Percentiles rank a stretch among this genome's conserved stretches.
These are phyloP conservation scores for Fusarium tupiense DNA, from an alignment of 2,329 filamentous ascomycete species.

Conservation along the genomic window DNA sequence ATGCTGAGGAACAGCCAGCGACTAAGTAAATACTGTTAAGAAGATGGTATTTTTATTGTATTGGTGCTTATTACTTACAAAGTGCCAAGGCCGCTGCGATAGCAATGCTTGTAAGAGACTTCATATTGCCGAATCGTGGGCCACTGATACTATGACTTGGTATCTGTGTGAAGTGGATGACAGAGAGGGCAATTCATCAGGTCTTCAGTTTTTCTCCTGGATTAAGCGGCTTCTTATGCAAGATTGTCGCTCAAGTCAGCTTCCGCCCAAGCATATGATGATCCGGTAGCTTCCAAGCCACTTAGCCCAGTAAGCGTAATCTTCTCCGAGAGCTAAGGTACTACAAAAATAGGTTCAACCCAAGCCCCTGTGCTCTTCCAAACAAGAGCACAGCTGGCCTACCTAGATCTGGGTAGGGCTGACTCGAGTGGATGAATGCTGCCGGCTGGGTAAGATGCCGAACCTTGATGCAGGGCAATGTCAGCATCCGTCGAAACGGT, in stretches of 20 bases:
- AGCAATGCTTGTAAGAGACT: background rate
- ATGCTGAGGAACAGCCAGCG: background rate
- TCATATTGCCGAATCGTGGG: background rate
- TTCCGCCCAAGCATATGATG: background rate
- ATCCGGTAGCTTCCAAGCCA: background rate
- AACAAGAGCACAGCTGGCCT: background rate
- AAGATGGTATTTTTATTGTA: too few relatives aligned
- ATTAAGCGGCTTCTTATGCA: background rate
- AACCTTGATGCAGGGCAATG: background rate
- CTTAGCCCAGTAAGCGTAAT: background rate
- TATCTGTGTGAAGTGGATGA: background rate
- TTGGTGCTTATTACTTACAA: background rate
- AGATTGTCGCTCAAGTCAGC: background rate
- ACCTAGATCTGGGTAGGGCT: background rate
- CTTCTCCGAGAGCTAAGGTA: background rate
- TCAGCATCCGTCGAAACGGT: background rate
- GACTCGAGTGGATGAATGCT: too few relatives aligned
- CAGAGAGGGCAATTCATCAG: too few relatives aligned
- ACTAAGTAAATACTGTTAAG: background rate
- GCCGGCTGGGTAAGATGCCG: background rate
- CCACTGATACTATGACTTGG: fast-evolving
- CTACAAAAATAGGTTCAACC: background rate
- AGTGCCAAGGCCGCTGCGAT: background rate
- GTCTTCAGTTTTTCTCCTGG: background rate
- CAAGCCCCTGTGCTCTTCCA: background rate